Evolutionary conservation across 768 basidiomycete genomes (phyloP), one percentile per base, ranked within the genome.

Genomic region (Ramaria sp.): DNA sequence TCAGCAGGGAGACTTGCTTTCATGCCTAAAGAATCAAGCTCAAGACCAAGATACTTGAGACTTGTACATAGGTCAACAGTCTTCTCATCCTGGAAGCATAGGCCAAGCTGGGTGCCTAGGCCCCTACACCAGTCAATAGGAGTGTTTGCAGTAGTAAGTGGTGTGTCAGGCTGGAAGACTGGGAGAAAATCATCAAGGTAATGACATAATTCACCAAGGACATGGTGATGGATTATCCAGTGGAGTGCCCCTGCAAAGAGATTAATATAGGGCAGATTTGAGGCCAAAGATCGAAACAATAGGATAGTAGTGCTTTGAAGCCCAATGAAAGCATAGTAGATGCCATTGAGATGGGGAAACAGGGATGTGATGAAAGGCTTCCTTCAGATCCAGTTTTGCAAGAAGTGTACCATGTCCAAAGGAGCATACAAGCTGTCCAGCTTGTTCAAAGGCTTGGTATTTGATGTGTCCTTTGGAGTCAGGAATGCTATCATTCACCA

Each of bases 161-260:
- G 49, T 51, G 22, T 24, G 7, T 6, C 9, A 9, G 56, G 59
- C 20, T 43, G 34, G 48, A 42, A 58, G 42, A 12, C 53, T 53
- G 20, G 72, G 65, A 54, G 72, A 73, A 43, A 73, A 66, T 42
- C n/a, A n/a, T n/a, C n/a, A n/a, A n/a, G n/a, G n/a, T n/a, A n/a
- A n/a, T n/a, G n/a, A n/a, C n/a, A n/a, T n/a, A n/a, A n/a, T n/a
- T n/a, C n/a, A n/a, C n/a, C n/a, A n/a, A n/a, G n/a, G n/a, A n/a
- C n/a, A n/a, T 74, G 67, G 11, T 64, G 64, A 9, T 64, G 55
- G n/a, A 73, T 67, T 47, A 74, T 73, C 72, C 72, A 75, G 54
- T 74, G 73, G 9, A 73, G 63, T 10, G 66, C 73, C 55, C 73
- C 69, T 0, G 72, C 66, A 52, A 73, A 72, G 0, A 73, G 65